Percentiles rank a stretch among this genome's conserved stretches.
Evolutionary conservation across 139 green algal species (phyloP).

Genomic region (Chlorella vulgaris): DNA sequence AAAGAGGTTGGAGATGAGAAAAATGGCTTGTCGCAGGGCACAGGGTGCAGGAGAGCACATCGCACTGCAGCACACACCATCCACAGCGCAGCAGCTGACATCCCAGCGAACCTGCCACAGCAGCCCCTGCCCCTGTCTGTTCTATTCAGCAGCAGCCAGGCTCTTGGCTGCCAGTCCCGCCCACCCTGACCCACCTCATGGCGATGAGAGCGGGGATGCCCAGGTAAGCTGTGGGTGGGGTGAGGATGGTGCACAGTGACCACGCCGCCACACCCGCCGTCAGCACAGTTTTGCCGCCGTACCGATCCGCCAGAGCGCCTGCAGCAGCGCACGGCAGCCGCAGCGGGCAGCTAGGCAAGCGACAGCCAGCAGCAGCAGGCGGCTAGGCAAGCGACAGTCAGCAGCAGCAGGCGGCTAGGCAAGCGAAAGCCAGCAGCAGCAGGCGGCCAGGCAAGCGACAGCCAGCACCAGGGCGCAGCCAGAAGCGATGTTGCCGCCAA

Average conservation of each 20-base stretch:
- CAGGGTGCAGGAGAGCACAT: not conserved
- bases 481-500: too few species aligned
- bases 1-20: not conserved
- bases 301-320: slow-evolving; percentile 66
- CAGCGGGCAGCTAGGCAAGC: too few species aligned
- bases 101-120: too few species aligned
- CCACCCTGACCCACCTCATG: slow-evolving; percentile 30
- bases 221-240: slow-evolving; percentile 54
- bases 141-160: too few species aligned
- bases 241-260: slow-evolving; percentile 72
- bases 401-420: too few species aligned
- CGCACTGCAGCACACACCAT: too few species aligned
- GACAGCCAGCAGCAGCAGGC: not conserved
- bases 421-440: too few species aligned
- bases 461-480: too few species aligned
- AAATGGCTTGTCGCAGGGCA: not conserved
- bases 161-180: not conserved
- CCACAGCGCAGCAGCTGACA: too few species aligned
- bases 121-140: not conserved
- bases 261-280: slow-evolving; percentile 56
- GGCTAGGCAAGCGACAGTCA: not conserved
- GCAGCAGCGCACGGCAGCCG: not conserved
- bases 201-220: slow-evolving; percentile 60
- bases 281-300: slow-evolving; percentile 74
- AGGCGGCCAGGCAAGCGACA: too few species aligned